Percentiles rank a stretch among this genome's conserved stretches.
Evolutionary conservation across 208 protist species (phyloP).

Genomic region (Crithidia bombi): DNA sequence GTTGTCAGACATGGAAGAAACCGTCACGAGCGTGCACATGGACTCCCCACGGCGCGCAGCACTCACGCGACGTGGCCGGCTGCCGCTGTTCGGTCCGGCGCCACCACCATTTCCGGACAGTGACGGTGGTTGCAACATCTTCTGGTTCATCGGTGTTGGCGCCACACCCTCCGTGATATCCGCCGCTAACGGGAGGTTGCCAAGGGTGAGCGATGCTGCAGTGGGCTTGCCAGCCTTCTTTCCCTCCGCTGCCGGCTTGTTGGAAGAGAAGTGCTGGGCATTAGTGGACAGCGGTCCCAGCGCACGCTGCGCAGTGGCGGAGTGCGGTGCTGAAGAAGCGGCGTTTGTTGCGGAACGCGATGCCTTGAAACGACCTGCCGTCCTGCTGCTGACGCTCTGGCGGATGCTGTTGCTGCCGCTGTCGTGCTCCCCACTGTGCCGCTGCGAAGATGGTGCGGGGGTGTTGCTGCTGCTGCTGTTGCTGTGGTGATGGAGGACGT

Average conservation of each 20-base stretch:
- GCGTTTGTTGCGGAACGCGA: not conserved
- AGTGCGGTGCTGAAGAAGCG: not conserved
- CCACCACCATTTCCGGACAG: slow-evolving; percentile 2
- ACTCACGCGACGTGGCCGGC: slow-evolving; percentile 21
- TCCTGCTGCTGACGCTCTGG: not conserved
- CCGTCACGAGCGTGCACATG: slow-evolving; percentile 40
- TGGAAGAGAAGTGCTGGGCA: not conserved
- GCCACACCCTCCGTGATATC: not conserved
- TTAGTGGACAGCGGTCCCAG: slow-evolving; percentile 15
- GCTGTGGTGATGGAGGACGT: slow-evolving; percentile 39
- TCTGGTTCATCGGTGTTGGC: slow-evolving; percentile 10
- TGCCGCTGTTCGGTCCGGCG: slow-evolving; percentile 11
- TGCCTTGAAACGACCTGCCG: not conserved
- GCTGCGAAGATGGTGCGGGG: slow-evolving; percentile 9
- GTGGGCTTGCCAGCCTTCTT: not conserved
- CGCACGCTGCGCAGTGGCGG: not conserved
- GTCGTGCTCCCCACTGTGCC: slow-evolving; percentile 6
- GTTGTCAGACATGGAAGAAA: slow-evolving; percentile 44
- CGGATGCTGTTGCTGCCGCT: not conserved
- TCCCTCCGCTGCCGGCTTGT: not conserved
- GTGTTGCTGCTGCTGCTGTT: slow-evolving; percentile 13
- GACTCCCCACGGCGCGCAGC: slow-evolving; percentile 35
- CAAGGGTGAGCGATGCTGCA: not conserved
- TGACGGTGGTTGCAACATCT: slow-evolving; percentile 4
- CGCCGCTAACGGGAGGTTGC: not conserved